These are phyloP conservation scores for Citrus cavaleriei DNA, from an alignment of 345 rosid species.

Conservation along the genomic window DNA sequence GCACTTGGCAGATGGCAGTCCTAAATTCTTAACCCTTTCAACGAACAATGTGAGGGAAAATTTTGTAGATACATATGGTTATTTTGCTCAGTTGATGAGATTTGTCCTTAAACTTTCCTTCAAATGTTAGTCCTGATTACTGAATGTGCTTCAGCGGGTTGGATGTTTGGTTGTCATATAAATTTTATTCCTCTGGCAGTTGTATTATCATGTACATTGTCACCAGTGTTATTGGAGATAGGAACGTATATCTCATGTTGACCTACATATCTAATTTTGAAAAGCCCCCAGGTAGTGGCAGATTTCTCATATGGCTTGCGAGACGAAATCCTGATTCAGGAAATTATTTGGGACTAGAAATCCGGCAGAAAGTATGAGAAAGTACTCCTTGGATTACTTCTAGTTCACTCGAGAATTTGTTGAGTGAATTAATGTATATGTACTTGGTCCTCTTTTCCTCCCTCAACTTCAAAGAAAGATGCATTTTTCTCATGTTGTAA, in stretches of 20 bases:
- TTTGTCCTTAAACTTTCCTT: neutral
- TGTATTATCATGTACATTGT: neutral
- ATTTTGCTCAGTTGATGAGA: neutral
- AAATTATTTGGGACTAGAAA: constrained; percentile 91
- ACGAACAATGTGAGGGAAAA: neutral
- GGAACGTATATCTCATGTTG: neutral
- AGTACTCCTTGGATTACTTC: constrained; percentile 26
- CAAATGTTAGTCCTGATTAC: neutral
- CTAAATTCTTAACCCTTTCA: neutral
- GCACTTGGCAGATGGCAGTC: neutral
- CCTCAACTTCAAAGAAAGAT: neutral
- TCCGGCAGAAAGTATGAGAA: constrained; percentile 69
- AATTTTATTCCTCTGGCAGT: neutral
- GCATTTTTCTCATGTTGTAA: constrained; percentile 11
- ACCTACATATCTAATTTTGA: constrained; percentile 14
- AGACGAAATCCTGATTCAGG: constrained; percentile 42
- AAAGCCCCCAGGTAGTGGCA: constrained; percentile 72
- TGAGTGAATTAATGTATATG: constrained; percentile 25
- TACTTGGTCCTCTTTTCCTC: constrained; percentile 2
- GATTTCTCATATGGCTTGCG: constrained; percentile 90
- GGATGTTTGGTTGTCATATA: neutral
- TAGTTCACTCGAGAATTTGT: constrained; percentile 22
- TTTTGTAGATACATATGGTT: neutral
- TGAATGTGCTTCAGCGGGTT: neutral
- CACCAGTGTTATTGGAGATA: neutral